Conservation (phyloP, 1,284 basidiomycete species). For the Pseudozyma sp. region DNA sequence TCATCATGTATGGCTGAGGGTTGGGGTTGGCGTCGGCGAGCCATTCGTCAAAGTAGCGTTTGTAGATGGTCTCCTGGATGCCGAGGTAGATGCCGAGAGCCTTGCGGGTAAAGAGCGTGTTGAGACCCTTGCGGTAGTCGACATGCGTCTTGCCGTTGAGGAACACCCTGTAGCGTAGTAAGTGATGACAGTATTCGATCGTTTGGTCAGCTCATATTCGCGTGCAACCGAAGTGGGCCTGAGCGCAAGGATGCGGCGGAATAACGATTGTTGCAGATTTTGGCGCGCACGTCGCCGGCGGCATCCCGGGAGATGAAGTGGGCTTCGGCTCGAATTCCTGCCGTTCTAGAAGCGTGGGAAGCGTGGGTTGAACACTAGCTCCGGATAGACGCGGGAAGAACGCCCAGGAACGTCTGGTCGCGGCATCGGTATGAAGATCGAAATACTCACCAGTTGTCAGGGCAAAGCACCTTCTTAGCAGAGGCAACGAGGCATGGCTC, state of each 20-base stretch:
- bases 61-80: conserved; percentile 87
- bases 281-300: too few relatives aligned
- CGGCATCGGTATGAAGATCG: not conserved
- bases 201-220: not conserved
- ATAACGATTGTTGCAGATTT: too few relatives aligned
- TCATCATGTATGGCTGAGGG: conserved; percentile 79
- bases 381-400: not conserved
- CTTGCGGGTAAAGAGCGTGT: conserved; percentile 87
- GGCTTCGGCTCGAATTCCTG: too few relatives aligned
- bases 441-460: conserved; percentile 82
- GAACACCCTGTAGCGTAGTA: conserved; percentile 81
- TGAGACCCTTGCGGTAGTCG: conserved; percentile 91
- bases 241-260: not conserved
- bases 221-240: not conserved
- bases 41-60: conserved; percentile 76
- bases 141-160: conserved; percentile 92
- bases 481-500: conserved; percentile 89
- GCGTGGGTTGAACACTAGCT: too few relatives aligned
- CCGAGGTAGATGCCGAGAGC: conserved; percentile 80
- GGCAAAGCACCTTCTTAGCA: conserved; percentile 85
- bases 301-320: too few relatives aligned
- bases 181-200: not conserved
- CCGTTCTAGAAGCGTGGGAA: too few relatives aligned
- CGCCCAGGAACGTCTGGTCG: conserved; percentile 4
- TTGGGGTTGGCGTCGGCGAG: conserved; percentile 59